Evolutionary conservation across 2,329 filamentous ascomycete species (phyloP).

Genomic region (Stachybotrys echinatus): DNA sequence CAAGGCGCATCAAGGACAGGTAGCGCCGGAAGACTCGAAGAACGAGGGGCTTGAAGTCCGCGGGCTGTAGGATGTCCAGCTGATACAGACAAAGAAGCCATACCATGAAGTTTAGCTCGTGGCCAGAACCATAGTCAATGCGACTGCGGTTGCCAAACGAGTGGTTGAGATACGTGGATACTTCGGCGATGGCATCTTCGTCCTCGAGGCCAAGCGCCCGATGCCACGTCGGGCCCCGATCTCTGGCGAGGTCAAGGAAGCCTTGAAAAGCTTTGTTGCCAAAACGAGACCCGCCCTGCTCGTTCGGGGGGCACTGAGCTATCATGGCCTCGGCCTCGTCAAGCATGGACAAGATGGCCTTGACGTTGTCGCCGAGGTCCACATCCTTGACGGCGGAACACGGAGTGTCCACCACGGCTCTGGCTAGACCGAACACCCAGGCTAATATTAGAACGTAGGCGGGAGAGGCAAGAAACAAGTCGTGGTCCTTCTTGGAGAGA

Average conservation of each 20-base stretch:
- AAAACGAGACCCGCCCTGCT: slow-evolving; percentile 85
- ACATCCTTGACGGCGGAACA: slow-evolving; percentile 54
- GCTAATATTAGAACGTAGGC: slow-evolving; percentile 72
- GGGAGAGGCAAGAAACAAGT: slow-evolving; percentile 71
- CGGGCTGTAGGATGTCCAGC: slow-evolving; percentile 55
- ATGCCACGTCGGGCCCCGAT: slow-evolving; percentile 59
- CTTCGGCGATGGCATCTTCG: slow-evolving; percentile 57
- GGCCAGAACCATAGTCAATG: slow-evolving; percentile 95
- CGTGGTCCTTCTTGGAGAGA: slow-evolving; percentile 72
- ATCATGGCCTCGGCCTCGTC: slow-evolving; percentile 64
- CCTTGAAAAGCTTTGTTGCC: slow-evolving; percentile 88
- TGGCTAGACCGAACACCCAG: slow-evolving; percentile 83
- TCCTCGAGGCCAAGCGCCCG: slow-evolving; percentile 47
- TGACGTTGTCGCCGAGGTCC: slow-evolving; percentile 56
- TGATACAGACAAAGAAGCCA: slow-evolving; percentile 95
- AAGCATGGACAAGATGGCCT: slow-evolving; percentile 64
- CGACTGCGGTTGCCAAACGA: slow-evolving; percentile 81
- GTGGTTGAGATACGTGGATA: slow-evolving; percentile 73
- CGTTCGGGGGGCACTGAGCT: slow-evolving; percentile 67
- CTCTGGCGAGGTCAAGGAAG: slow-evolving; percentile 67
- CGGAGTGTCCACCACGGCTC: slow-evolving; percentile 68
- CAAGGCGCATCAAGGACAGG: slow-evolving; percentile 75
- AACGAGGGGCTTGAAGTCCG: slow-evolving; percentile 69
- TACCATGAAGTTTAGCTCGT: slow-evolving; percentile 94
- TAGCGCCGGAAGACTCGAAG: slow-evolving; percentile 79